phyloP scores from a whole-genome alignment of 176 grass and related monocot genomes.

The Carex myosuroides region DNA sequence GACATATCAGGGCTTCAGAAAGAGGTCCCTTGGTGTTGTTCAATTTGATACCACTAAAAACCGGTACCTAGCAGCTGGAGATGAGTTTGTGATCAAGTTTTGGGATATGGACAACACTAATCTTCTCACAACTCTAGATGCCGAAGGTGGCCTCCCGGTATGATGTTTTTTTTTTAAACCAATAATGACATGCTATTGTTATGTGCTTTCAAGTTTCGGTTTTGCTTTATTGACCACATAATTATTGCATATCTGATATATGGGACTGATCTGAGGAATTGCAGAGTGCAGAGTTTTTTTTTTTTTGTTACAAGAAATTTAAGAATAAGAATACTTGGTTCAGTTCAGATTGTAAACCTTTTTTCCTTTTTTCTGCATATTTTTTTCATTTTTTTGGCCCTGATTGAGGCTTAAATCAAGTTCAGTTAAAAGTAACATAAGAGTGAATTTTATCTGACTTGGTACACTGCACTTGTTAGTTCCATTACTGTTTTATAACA shows the following conservation, averaged over 20 bases:
- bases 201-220: background rate
- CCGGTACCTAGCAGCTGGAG: conserved; percentile 87
- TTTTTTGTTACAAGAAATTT: background rate
- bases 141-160: conserved; percentile 84
- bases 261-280: background rate
- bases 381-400: background rate
- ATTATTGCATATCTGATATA: background rate
- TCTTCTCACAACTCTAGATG: conserved; percentile 89
- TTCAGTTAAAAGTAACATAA: background rate
- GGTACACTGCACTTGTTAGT: background rate
- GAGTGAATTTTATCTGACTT: background rate
- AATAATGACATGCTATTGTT: background rate
- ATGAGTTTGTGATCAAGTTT: conserved; percentile 94
- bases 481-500: background rate
- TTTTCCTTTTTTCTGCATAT: background rate
- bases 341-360: background rate
- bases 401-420: background rate
- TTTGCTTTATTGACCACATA: background rate
- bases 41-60: conserved; percentile 97
- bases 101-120: conserved; percentile 97
- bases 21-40: conserved; percentile 83
- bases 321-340: background rate
- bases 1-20: conserved; percentile 92
- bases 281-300: background rate
- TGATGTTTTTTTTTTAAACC: background rate